Evolutionary conservation across 345 rosid species (phyloP), one percentile per base, ranked within the genome.

Genomic region (Nasturtium officinale): DNA sequence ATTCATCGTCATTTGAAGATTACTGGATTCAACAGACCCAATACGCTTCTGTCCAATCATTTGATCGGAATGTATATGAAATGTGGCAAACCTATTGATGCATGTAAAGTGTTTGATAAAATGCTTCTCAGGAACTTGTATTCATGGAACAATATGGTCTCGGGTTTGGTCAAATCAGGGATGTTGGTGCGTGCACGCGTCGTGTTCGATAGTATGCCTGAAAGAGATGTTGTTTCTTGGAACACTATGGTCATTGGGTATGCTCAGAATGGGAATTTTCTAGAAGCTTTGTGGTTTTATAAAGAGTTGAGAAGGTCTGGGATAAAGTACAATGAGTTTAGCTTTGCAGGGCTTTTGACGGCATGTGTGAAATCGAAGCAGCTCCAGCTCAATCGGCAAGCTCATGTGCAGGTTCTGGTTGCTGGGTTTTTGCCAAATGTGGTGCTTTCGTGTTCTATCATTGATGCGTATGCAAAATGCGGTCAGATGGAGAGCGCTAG

Each of bases 1-100:
- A 76, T 92, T 28, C 98, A 90, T 83, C 89, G 87, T 29, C 92
- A 90, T 76, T 70, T 89, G 81, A 90, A 86, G 83, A 59, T 92
- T n/a, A 87, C 88, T 1, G 83, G 87, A 17, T 72, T 74, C 43
- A 83, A 83, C 23, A 73, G 52, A 17, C 91, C 96, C 78, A 71
- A 55, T 69, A 73, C 88, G 50, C 76, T 84, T 48, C 64, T 90
- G 20, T 55, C 85, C 10, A 92, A 88, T 73, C 85, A 72, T 75
- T 57, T 92, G 75, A 88, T 90, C 17, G 17, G 17, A 15, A 82
- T 86, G 88, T 84, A 84, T 42, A 77, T 69, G 30, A 56, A 71
- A 13, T 90, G 91, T 42, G 83, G 88, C 32, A 86, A 84, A 60
- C 69, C 67, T 12, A 21, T 63, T 0, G 67, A 76, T 15, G 96